These are phyloP conservation scores for Berkeleyomyces basicola DNA, from an alignment of 2,329 filamentous ascomycete species.

Conservation along the genomic window DNA sequence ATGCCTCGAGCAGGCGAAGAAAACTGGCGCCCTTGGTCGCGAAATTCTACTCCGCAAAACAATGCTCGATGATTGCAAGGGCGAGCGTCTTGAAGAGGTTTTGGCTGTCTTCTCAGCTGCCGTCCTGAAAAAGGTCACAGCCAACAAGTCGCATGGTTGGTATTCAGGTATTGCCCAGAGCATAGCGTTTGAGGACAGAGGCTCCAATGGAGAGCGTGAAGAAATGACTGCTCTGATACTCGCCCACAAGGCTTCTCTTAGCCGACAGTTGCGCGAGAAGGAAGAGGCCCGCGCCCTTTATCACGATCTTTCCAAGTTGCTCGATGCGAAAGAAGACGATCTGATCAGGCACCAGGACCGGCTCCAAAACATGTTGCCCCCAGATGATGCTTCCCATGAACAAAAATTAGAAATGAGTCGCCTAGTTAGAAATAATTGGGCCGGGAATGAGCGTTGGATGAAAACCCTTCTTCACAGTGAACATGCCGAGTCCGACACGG, in stretches of 20 bases:
- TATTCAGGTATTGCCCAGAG: conserved; percentile 33
- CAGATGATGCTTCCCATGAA: conserved; percentile 25
- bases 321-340: conserved; percentile 45
- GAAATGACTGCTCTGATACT: conserved; percentile 51
- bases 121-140: conserved; percentile 52
- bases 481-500: conserved; percentile 30
- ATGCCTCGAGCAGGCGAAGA: conserved; percentile 71
- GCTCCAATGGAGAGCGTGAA: conserved; percentile 36
- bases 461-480: conserved; percentile 55
- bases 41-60: conserved; percentile 76
- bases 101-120: conserved; percentile 69
- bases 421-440: conserved; percentile 56
- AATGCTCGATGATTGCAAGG: conserved; percentile 92
- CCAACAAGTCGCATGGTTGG: conserved; percentile 23
- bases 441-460: conserved; percentile 59
- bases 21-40: conserved; percentile 63
- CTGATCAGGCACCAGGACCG: conserved; percentile 38
- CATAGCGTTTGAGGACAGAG: conserved; percentile 42
- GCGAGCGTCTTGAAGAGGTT: conserved; percentile 76
- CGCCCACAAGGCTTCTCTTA: conserved; percentile 53
- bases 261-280: conserved; percentile 41
- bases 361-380: conserved; percentile 18
- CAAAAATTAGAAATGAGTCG: conserved; percentile 36
- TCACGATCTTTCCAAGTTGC: conserved; percentile 43
- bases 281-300: conserved; percentile 42